Base-by-base conservation (phyloP, 768 basidiomycete genomes). In the Paxillus ammoniavirescens region DNA sequence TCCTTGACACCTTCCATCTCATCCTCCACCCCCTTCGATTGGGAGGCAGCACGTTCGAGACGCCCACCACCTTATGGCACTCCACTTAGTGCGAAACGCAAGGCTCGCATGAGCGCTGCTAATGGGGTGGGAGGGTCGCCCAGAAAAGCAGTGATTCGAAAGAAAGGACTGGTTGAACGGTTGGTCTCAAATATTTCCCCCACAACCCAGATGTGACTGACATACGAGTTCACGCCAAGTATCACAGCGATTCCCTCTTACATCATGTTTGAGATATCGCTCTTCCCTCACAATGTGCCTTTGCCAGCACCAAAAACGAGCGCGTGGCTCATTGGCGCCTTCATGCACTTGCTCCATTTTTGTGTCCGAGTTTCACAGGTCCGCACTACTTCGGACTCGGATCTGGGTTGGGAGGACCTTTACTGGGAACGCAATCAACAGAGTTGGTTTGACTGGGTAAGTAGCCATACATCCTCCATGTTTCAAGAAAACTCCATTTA, bases 391-490 rank as follows among this genome's bases (percentile, higher is more conserved):
- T 79, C 81, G 6, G 83, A 88, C 54, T 82, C 86, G 8, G 87
- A 91, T 56, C 61, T 85, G 17, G 85, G 83, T 3, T 91, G 89
- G 89, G 88, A 91, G 61, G 84, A 87, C 64, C 82, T 91, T 73
- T 85, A 87, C 55, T 77, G 78, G 52, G 87, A 87, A 64, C 81
- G 77, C 49, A 82, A 78, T 62, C 80, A 80, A 23, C 73, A 76
- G 17, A 75, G 83, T 4, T 89, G 89, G 89, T 85, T 90, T 54
- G 85, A 89, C 70, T 93, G 91, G 91, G 91, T 90, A 50, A 58
- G 78, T 66, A 21, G 12, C 12, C 37, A 31, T 42, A 30, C 42
- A 15, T 8, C 21, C 51, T 48, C 38, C 56, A 31, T 44, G 67
- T 63, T 52, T 17, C 8, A 40, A 14, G 35, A 33, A n/a, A 23